These are phyloP conservation scores for Porphyrellus cyaneotinctus DNA, from an alignment of 768 basidiomycete species.

Conservation along the genomic window DNA sequence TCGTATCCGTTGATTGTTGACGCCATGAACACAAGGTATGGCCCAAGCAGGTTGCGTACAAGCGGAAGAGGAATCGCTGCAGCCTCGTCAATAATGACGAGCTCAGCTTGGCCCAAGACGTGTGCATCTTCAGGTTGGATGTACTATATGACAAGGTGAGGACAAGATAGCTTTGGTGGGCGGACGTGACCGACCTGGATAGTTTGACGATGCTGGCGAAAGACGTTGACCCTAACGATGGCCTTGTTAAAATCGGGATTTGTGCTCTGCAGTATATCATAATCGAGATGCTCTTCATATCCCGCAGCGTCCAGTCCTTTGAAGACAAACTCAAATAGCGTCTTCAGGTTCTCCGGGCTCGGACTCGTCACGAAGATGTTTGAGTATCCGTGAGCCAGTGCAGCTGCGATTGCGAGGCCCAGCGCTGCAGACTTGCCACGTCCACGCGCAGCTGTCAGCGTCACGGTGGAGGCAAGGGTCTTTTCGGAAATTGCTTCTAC, in stretches of 20 bases:
- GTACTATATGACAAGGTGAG: conserved; percentile 61
- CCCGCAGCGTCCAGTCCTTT: conserved; percentile 93
- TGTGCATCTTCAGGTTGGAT: conserved; percentile 98
- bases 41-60: conserved; percentile 90
- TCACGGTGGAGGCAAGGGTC: conserved; percentile 89
- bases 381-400: conserved; percentile 89
- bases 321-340: conserved; percentile 96
- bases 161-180: background rate
- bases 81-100: conserved; percentile 97
- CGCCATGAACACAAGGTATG: conserved; percentile 96
- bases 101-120: conserved; percentile 94
- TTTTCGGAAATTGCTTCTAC: conserved; percentile 92
- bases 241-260: conserved; percentile 93
- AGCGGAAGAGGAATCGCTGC: conserved; percentile 97
- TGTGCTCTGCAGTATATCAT: conserved; percentile 94
- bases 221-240: conserved; percentile 92
- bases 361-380: conserved; percentile 99
- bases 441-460: conserved; percentile 91
- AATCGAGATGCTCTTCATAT: conserved; percentile 97
- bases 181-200: conserved; percentile 67
- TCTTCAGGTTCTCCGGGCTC: conserved; percentile 95
- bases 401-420: conserved; percentile 92
- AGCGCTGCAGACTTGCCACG: conserved; percentile 96
- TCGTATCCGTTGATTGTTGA: conserved; percentile 99
- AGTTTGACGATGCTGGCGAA: conserved; percentile 90